Base-by-base conservation (phyloP, 2,329 filamentous ascomycete species). In the Calonectria fujianensis region DNA sequence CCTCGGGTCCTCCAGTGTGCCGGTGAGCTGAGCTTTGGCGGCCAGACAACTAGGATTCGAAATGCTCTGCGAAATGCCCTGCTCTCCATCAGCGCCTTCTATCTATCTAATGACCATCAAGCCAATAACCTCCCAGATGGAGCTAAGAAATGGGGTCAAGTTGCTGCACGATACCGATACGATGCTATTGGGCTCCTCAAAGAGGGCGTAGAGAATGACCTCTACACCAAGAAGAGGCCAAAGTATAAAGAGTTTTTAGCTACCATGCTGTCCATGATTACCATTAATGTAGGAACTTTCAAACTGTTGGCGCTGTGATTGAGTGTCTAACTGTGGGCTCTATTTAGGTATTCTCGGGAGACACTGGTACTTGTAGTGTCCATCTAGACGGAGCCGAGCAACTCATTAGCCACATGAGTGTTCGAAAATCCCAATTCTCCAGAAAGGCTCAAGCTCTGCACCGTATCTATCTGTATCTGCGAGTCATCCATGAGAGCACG, bases 201-300 rank as follows among this genome's bases (percentile, higher is more conserved):
- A 20, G 50, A 79, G 3, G 73, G 77, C 0, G 78, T 82, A 1
- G 76, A 80, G 57, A 70, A 41, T 14, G 75, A 78, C 39, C 59
- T 80, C 2, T 70, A 75, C 11, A 32, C 69, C 0, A 35, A 66
- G 2, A 63, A 66, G 8, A 64, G 37, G 20, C 79, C 80, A 4
- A 81, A 79, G 37, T 82, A 82, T 29, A 82, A 82, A n/a, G 80
- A 82, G 20, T 79, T 80, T 27, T 63, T 82, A 1, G 80, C 80
- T 0, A 81, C 80, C 1, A 82, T 81, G 78, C 13, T 82, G 31
- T 82, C 80, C 2, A 82, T 82, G 80, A 78, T 82, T 18, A 77
- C 79, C 0, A 82, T 82, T 3, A 81, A 81, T 51, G 80, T 80
- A 59, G 63, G 76, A 31, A 45, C 18, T 18, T 48, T 24, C 8